Conservation (phyloP, 225 moss, liverwort and hornwort species). For the Polytrichum commune region DNA sequence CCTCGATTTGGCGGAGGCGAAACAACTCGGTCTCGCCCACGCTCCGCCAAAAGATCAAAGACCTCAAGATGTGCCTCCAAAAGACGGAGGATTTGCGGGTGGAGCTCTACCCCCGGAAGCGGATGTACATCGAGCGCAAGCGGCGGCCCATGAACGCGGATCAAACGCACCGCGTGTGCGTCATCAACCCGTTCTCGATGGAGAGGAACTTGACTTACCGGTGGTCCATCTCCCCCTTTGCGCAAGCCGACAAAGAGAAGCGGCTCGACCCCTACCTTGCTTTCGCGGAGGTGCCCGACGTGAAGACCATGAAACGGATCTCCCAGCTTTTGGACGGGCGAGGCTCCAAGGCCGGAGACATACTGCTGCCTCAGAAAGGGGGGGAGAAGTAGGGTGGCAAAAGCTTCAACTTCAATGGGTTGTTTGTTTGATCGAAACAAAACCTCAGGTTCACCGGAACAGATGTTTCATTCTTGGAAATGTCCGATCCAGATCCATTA, state of each 20-base stretch:
- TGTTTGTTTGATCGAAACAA: no score
- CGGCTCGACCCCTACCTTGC: conserved; percentile 4
- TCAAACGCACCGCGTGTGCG: conserved; percentile 17
- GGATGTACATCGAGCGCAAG: conserved; percentile 11
- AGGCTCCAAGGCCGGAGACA: background rate
- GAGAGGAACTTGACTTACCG: conserved; percentile 39
- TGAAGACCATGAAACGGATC: conserved; percentile 25
- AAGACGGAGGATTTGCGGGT: conserved; percentile 17
- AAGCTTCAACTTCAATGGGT: no score
- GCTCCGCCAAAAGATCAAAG: conserved; percentile 26
- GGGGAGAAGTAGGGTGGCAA: no score
- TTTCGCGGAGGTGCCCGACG: conserved; percentile 22
- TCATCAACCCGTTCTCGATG: conserved; percentile 46
- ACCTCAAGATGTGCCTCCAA: conserved; percentile 19
- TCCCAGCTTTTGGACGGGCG: conserved; percentile 20
- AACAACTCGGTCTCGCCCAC: conserved; percentile 34
- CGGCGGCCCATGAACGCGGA: conserved; percentile 2
- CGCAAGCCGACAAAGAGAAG: conserved; percentile 32
- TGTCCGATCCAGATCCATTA: no score
- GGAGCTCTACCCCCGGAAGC: conserved; percentile 28
- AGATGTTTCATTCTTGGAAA: no score
- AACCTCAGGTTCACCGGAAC: no score
- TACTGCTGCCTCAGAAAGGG: no score
- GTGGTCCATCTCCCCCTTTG: conserved; percentile 42
- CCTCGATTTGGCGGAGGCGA: conserved; percentile 22